Evolutionary conservation across 257 asterid species (phyloP), one percentile per base, ranked within the genome.

Genomic region (Cruciata laevipes): DNA sequence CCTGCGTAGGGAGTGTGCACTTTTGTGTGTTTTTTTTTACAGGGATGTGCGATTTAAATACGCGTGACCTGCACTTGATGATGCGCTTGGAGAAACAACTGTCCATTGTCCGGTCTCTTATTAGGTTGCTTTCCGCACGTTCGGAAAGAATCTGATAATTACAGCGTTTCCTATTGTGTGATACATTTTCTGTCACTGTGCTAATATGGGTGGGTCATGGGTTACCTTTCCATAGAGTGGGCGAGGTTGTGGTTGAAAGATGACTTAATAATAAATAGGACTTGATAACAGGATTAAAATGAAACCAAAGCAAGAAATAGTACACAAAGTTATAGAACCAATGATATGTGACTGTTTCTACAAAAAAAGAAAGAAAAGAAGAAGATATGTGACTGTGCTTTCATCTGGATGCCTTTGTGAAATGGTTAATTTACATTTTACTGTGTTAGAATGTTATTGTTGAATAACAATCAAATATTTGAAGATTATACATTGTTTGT

Each of bases 1-100:
- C 96, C 96, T 91, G 98, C 98, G 95, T 83, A 89, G 95, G 98
- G 96, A 91, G 96, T 51, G 96, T 91, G 96, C 98, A 49, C 76
- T 72, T 78, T 74, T 69, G 67, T 69, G 85, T 74, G 63, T 86
- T 74, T 89, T 42, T 89, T 42, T 76, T 80, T 13, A 74, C 91
- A 88, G 95, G 94, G 78, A 73, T 27, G 82, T 70, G 72, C 82
- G 77, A 68, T 77, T 47, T 47, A 47, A 47, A 20, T 21, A 68
- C 63, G 64, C 32, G 55, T 37, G 73, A 66, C 63, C 74, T 12
- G 52, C 30, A 35, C 58, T 44, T 14, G 64, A 70, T 68, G 66
- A 53, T 68, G 64, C 33, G 57, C 65, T 21, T 47, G 55, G n/a
- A 27, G 65, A 35, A 60, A n/a, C 63, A 59, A 4, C 10, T 16